Conservation (phyloP, 2,329 filamentous ascomycete genomes). For the Huntiella savannae region DNA sequence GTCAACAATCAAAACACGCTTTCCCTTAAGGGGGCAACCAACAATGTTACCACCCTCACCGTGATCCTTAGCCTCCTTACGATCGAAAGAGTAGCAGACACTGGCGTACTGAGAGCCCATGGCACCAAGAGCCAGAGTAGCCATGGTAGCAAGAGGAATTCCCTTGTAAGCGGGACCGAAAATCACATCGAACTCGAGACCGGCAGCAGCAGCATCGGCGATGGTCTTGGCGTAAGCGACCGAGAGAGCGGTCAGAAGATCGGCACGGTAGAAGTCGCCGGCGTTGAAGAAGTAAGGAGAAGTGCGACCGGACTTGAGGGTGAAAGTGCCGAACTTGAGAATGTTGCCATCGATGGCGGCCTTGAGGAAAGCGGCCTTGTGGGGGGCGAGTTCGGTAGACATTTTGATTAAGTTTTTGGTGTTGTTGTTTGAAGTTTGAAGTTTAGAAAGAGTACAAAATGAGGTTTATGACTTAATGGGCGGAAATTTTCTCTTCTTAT, state of each 20-base stretch:
- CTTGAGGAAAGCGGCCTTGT: slow-evolving; percentile 56
- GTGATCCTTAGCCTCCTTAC: slow-evolving; percentile 92
- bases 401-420: slow-evolving; percentile 17
- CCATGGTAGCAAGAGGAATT: slow-evolving; percentile 69
- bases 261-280: slow-evolving; percentile 68
- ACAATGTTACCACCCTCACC: slow-evolving; percentile 90
- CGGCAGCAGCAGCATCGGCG: slow-evolving; percentile 24
- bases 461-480: background rate
- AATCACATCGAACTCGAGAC: slow-evolving; percentile 56
- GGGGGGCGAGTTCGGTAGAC: slow-evolving; percentile 31
- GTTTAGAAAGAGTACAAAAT: background rate
- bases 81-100: slow-evolving; percentile 76
- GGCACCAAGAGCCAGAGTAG: slow-evolving; percentile 55
- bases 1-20: slow-evolving; percentile 77
- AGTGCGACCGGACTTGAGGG: slow-evolving; percentile 76
- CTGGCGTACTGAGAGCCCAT: slow-evolving; percentile 47
- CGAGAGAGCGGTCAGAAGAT: slow-evolving; percentile 58
- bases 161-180: slow-evolving; percentile 96
- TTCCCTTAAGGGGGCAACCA: slow-evolving; percentile 65
- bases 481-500: slow-evolving; percentile 3
- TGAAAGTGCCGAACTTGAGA: slow-evolving; percentile 67
- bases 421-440: background rate
- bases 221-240: slow-evolving; percentile 61
- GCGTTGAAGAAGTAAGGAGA: slow-evolving; percentile 99
- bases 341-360: slow-evolving; percentile 49